These are phyloP conservation scores for Coemansia sp. DNA, from an alignment of 192 early-diverging fungal species.

Conservation along the genomic window DNA sequence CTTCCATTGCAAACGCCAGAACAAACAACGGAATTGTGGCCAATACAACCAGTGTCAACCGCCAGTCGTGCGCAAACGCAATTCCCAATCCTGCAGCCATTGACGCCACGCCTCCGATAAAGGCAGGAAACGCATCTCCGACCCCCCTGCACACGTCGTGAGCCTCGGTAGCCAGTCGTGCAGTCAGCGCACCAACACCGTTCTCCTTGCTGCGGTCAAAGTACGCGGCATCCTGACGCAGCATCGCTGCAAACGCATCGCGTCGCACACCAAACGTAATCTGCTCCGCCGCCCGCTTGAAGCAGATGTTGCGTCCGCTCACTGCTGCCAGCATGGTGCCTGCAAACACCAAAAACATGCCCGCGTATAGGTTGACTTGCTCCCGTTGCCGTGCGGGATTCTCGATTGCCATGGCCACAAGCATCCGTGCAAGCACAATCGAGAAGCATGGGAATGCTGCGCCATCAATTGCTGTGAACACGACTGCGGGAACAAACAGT, in stretches of 20 bases:
- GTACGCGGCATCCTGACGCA: slow-evolving; percentile 86
- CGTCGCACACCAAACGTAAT: slow-evolving; percentile 71
- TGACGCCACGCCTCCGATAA: slow-evolving; percentile 25
- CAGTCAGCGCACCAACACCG: slow-evolving; percentile 76
- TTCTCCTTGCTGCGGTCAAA: slow-evolving; percentile 76
- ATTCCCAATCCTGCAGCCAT: slow-evolving; percentile 57
- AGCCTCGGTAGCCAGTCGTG: slow-evolving; percentile 81
- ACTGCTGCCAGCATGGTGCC: slow-evolving; percentile 59
- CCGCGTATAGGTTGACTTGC: slow-evolving; percentile 57
- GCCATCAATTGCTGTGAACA: slow-evolving; percentile 69
- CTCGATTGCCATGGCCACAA: slow-evolving; percentile 27
- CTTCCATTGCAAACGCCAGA: slow-evolving; percentile 41
- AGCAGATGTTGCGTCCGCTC: slow-evolving; percentile 60
- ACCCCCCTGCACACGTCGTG: slow-evolving; percentile 61
- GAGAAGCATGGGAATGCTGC: slow-evolving; percentile 79
- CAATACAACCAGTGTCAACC: slow-evolving; percentile 77
- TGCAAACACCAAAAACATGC: slow-evolving; percentile 65
- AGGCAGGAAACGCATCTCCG: slow-evolving; percentile 42
- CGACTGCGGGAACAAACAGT: slow-evolving; percentile 58
- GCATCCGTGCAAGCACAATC: slow-evolving; percentile 61
- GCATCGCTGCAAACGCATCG: slow-evolving; percentile 66
- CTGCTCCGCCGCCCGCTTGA: slow-evolving; percentile 67
- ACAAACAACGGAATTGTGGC: slow-evolving; percentile 61
- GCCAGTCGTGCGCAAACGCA: slow-evolving; percentile 77
- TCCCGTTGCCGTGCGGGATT: slow-evolving; percentile 30